Conservation (phyloP, 768 basidiomycete species). For the Collybiopsis confluens region DNA sequence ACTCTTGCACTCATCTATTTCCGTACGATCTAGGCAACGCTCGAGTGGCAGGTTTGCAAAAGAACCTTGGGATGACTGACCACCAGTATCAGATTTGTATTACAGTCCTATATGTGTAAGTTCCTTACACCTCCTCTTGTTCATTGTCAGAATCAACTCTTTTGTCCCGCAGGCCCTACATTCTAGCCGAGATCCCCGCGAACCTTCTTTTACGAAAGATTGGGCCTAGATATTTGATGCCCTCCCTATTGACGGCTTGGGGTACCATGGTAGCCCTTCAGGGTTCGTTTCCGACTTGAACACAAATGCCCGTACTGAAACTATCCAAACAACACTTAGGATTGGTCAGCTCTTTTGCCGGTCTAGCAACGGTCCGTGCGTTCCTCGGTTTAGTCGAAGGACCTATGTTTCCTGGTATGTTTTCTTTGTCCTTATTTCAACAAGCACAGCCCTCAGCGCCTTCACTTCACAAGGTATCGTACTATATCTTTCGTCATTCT, state of each 20-base stretch:
- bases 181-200: constrained; percentile 35
- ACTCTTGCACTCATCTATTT: constrained; percentile 9
- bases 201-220: constrained; percentile 34
- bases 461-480: too few relatives aligned
- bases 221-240: constrained; percentile 42
- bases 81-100: constrained; percentile 20
- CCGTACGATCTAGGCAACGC: constrained; percentile 25
- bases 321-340: constrained; percentile 28
- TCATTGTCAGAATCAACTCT: background rate
- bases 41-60: constrained; percentile 34
- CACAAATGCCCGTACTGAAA: background rate
- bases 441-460: too few relatives aligned
- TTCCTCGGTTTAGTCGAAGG: constrained; percentile 20
- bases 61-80: constrained; percentile 23
- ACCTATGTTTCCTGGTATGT: constrained; percentile 23
- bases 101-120: constrained; percentile 10
- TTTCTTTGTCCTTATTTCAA: too few relatives aligned
- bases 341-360: constrained; percentile 17
- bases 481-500: constrained; percentile 5
- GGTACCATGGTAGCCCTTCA: constrained; percentile 39
- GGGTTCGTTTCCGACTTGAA: constrained; percentile 24
- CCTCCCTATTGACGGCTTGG: constrained; percentile 40
- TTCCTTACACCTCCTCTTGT: background rate
- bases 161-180: constrained; percentile 20
- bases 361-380: background rate